A percentile compares a stretch with the other conserved stretches of the same genome.
phyloP scores from a whole-genome alignment of 176 grass and related monocot genomes.

The Triticum timopheevii region DNA sequence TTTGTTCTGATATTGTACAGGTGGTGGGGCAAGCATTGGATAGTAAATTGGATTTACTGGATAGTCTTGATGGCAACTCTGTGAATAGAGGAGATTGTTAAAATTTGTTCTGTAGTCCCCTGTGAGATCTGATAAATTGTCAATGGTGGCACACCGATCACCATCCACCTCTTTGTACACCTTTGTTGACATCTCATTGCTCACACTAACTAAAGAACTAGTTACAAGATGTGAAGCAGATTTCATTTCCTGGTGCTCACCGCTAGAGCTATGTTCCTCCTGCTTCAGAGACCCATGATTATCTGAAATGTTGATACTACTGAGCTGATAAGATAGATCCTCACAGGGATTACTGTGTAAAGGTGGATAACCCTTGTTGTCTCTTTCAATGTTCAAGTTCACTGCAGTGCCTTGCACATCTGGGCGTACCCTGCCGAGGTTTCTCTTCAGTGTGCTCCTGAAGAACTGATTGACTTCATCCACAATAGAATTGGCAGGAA shows the following conservation, averaged over 20 bases:
- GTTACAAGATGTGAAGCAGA: constrained; percentile 30
- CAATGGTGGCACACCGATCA: background rate
- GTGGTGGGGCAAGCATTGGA: constrained; percentile 33
- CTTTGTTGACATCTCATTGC: background rate
- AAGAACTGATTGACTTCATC: constrained; percentile 81
- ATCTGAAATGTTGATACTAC: constrained; percentile 48
- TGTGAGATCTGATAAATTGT: constrained; percentile 41
- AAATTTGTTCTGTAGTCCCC: constrained; percentile 50
- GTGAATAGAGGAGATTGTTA: constrained; percentile 55
- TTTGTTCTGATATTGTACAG: constrained; percentile 45
- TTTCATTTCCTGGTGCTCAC: constrained; percentile 19
- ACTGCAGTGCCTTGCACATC: constrained; percentile 33
- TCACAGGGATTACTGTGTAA: constrained; percentile 9
- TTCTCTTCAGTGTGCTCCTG: constrained; percentile 65
- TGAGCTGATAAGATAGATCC: constrained; percentile 37
- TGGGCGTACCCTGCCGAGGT: constrained; percentile 45
- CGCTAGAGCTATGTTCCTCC: constrained; percentile 13
- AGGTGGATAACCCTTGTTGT: constrained; percentile 5
- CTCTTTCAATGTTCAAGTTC: constrained; percentile 31
- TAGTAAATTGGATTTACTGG: constrained; percentile 23
- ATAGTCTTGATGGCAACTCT: constrained; percentile 43
- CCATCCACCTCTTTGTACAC: background rate
- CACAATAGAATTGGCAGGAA: constrained; percentile 39
- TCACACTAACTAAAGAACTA: constrained; percentile 10
- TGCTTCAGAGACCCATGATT: constrained; percentile 27